A percentile compares a stretch with the other conserved stretches of the same genome.
These are phyloP conservation scores for Luffa aegyptiaca DNA, from an alignment of 306 rosid species.

Conservation along the genomic window DNA sequence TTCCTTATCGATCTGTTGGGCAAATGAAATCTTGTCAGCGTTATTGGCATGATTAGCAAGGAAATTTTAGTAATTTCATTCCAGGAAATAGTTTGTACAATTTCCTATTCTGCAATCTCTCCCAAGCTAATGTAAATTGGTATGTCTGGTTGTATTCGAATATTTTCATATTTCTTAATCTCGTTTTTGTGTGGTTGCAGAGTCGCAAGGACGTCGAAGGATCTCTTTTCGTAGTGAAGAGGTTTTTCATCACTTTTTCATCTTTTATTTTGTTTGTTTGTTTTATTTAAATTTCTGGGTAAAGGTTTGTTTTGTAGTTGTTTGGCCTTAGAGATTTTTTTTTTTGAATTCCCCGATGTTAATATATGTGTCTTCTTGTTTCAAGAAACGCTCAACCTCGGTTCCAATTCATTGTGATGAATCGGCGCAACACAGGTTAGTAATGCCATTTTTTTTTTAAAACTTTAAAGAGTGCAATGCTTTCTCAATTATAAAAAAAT, in stretches of 20 bases:
- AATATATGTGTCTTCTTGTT: neutral
- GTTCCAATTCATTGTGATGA: conserved; percentile 95
- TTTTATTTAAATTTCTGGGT: neutral
- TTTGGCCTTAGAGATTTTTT: neutral
- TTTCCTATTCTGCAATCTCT: neutral
- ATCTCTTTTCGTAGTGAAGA: conserved; percentile 92
- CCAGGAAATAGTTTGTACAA: neutral
- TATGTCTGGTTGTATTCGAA: neutral
- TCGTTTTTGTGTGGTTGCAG: conserved; percentile 29
- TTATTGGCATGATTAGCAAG: neutral
- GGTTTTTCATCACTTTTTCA: conserved; percentile 26
- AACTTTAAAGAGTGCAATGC: neutral
- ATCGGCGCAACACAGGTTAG: conserved; percentile 79
- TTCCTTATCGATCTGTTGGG: neutral
- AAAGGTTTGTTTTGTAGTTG: neutral
- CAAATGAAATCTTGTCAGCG: neutral
- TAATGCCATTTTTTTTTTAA: neutral
- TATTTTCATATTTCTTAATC: neutral
- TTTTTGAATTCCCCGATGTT: neutral
- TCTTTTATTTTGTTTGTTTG: neutral
- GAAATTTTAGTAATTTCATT: neutral
- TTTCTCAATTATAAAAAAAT: neutral
- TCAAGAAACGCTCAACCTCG: conserved; percentile 72
- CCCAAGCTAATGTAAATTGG: neutral
- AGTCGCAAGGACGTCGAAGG: conserved; percentile 99